These are phyloP conservation scores for Suhomyces bokatorum DNA, from an alignment of 1,139 yeast species.

Conservation along the genomic window DNA sequence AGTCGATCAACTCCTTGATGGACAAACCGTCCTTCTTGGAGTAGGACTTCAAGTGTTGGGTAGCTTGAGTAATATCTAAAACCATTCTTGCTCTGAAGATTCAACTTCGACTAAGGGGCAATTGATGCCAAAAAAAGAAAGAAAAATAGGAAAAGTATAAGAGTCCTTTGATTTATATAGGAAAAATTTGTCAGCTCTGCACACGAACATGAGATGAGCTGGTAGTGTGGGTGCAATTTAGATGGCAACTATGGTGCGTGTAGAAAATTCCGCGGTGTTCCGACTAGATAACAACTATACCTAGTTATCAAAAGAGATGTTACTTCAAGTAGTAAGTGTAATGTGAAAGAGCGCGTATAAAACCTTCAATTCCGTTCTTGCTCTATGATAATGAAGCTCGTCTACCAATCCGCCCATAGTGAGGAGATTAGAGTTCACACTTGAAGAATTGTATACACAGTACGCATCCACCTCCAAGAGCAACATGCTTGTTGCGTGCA, in stretches of 20 bases:
- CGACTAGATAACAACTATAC: neutral
- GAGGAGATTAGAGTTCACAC: too few species aligned
- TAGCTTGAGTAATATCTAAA: constrained; percentile 64
- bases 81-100: constrained; percentile 27
- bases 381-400: too few species aligned
- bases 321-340: too few species aligned
- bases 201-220: constrained; percentile 6
- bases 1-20: constrained; percentile 83
- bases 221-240: constrained; percentile 2
- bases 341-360: too few species aligned
- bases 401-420: too few species aligned
- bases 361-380: too few species aligned
- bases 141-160: constrained; percentile 7
- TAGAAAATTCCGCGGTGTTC: neutral
- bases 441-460: too few species aligned
- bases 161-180: constrained; percentile 8
- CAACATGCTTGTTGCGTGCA: too few species aligned
- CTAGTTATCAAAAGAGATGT: neutral
- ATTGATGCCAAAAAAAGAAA: constrained; percentile 48
- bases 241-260: neutral
- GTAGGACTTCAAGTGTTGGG: constrained; percentile 66
- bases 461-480: too few species aligned
- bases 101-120: constrained; percentile 30
- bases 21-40: constrained; percentile 81
- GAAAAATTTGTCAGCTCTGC: constrained; percentile 14